Evolutionary conservation across 441 rosid genomes (phyloP), one percentile per base, ranked within the genome.

Genomic region (Bocquillonia castaneifolia): DNA sequence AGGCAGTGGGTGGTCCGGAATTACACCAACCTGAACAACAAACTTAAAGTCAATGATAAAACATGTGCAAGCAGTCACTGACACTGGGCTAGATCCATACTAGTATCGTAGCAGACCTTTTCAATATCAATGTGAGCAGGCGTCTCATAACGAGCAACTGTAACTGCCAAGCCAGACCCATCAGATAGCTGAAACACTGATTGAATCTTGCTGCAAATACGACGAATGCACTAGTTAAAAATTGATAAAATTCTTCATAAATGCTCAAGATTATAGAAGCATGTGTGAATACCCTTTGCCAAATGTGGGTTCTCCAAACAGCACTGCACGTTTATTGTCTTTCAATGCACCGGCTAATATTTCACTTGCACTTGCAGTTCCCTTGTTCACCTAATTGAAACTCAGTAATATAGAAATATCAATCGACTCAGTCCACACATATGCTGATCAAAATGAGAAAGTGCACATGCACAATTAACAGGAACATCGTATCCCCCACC

Each of bases 281-380:
- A 39, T 5, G 65, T 72, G 36, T 50, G 29, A 18, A 71, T 87
- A 94, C 99, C 99, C 99, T 86, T 94, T 94, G 44, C 99, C 97
- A 61, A 78, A 94, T 63, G 97, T 94, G 0, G 96, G 88, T 72
- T 91, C 97, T 64, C 99, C 99, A 36, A 80, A 88, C 70, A 94
- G 76, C 15, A 90, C 77, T 25, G 96, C 99, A 0, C 96, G 91
- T 73, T 87, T 94, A 70, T 91, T 94, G 83, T 91, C 97, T 74
- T 94, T 94, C 86, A 94, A 71, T 40, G 97, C 99, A 28, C 94
- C 94, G 5, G 97, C 97, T 72, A 91, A 72, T 78, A 94, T 90
- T 79, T 94, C 96, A 32, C 99, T 93, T n/a, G 97, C 97, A 72
- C 99, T 94, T 0, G 99, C 99, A 0, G 96, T 91, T 32, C 97